Conservation (phyloP, 495 filamentous ascomycete species). For the Pyrenopolyporus hunteri region DNA sequence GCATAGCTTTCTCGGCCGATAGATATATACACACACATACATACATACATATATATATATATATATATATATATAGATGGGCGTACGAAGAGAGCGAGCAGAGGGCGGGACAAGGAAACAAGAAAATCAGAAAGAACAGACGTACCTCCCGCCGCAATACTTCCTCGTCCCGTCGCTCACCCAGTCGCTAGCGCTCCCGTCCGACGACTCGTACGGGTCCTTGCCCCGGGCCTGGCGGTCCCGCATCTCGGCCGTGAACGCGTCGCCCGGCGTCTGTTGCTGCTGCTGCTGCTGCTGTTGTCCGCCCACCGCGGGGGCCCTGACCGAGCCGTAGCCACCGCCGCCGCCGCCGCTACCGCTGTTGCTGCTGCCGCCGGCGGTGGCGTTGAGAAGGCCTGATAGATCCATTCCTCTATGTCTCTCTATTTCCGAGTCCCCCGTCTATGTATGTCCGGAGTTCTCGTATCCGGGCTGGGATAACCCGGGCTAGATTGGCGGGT, state of each 20-base stretch:
- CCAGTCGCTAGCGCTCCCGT: conserved; percentile 35
- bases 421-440: too few relatives aligned
- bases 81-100: background rate
- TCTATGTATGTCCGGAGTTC: too few relatives aligned
- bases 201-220: conserved; percentile 51
- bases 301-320: background rate
- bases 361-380: too few relatives aligned
- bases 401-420: too few relatives aligned
- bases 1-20: too few relatives aligned
- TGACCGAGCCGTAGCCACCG: conserved; percentile 5
- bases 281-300: background rate
- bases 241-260: conserved; percentile 52
- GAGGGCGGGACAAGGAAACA: background rate
- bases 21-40: too few relatives aligned
- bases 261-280: background rate
- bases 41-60: background rate
- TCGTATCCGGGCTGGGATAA: too few relatives aligned
- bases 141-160: conserved; percentile 17
- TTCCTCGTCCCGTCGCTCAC: conserved; percentile 6
- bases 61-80: background rate
- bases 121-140: background rate
- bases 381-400: too few relatives aligned
- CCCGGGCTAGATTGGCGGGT: too few relatives aligned
- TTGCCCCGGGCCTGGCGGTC: conserved; percentile 62
- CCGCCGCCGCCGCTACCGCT: too few relatives aligned